These are phyloP conservation scores for Cucumis variabilis DNA, from an alignment of 331 rosid genomes.

Conservation along the genomic window DNA sequence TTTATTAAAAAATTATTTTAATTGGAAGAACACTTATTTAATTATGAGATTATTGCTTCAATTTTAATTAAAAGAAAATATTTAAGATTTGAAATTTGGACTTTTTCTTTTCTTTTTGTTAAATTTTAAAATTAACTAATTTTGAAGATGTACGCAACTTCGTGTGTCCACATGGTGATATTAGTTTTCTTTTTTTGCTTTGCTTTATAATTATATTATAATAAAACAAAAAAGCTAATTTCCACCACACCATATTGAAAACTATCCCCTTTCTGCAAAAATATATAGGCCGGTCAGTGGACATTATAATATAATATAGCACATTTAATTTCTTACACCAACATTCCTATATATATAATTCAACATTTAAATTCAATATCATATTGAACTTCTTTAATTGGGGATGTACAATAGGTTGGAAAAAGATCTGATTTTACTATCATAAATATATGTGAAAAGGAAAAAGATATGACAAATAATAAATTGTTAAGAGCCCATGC, in stretches of 20 bases:
- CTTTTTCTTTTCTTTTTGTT: no score
- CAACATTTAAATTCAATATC: not conserved
- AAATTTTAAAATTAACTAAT: no score
- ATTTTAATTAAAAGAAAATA: no score
- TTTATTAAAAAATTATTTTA: no score
- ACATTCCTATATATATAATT: not conserved
- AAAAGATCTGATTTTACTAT: not conserved
- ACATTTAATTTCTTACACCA: not conserved
- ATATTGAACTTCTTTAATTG: not conserved
- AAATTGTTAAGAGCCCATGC: not conserved
- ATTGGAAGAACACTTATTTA: no score
- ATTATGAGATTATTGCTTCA: no score
- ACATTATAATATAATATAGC: not conserved
- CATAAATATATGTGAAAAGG: conserved; percentile 1
- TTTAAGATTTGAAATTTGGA: no score
- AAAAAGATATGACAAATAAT: not conserved
- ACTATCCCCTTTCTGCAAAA: not conserved
- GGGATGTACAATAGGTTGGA: not conserved
- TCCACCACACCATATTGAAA: not conserved
- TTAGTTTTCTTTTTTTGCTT: no score
- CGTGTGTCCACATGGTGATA: no score
- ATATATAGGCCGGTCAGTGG: not conserved
- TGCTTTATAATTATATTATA: no score
- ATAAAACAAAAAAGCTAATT: not conserved
- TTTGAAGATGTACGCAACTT: no score